A percentile compares a stretch with the other conserved stretches of the same genome.
phyloP scores from a whole-genome alignment of 2,329 filamentous ascomycete genomes.

The Teratosphaeriaceae sp. region DNA sequence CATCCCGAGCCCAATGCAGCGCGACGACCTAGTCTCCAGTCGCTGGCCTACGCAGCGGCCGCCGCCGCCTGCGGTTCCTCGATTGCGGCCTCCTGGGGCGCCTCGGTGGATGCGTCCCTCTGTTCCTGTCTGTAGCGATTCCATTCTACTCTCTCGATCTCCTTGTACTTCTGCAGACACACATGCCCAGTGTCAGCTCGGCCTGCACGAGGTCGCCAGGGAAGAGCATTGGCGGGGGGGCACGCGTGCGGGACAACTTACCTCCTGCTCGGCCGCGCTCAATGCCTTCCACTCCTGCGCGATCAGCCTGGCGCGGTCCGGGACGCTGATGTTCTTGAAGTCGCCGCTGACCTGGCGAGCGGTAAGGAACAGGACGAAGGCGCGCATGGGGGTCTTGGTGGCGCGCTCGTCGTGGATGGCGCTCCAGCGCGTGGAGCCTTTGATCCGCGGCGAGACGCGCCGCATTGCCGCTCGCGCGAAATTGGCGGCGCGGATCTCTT shows the following conservation, averaged over 20 bases:
- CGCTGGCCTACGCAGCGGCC: not conserved
- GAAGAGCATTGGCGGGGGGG: not conserved
- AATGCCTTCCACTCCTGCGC: constrained; percentile 44
- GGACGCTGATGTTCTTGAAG: constrained; percentile 38
- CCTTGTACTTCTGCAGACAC: not conserved
- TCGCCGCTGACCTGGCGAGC: constrained; percentile 45
- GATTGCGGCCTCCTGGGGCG: not conserved
- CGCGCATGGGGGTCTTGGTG: constrained; percentile 36
- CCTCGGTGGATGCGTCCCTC: not conserved
- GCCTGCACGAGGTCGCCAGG: not conserved
- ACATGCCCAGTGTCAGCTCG: not conserved
- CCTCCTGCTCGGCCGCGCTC: constrained; percentile 42
- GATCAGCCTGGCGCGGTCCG: constrained; percentile 38
- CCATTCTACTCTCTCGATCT: not conserved
- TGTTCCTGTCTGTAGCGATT: not conserved
- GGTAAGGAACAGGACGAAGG: constrained; percentile 39
- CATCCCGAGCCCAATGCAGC: too few species aligned
- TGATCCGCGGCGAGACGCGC: constrained; percentile 9
- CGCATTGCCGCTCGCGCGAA: constrained; percentile 42
- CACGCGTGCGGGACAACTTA: constrained; percentile 18
- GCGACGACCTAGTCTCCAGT: too few species aligned
- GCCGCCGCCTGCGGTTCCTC: not conserved
- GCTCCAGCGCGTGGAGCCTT: too few species aligned
- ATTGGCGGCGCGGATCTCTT: constrained; percentile 55
- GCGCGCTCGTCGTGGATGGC: constrained; percentile 51